Conservation (phyloP, 2,329 filamentous ascomycete species). For the Apiospora hydei region DNA sequence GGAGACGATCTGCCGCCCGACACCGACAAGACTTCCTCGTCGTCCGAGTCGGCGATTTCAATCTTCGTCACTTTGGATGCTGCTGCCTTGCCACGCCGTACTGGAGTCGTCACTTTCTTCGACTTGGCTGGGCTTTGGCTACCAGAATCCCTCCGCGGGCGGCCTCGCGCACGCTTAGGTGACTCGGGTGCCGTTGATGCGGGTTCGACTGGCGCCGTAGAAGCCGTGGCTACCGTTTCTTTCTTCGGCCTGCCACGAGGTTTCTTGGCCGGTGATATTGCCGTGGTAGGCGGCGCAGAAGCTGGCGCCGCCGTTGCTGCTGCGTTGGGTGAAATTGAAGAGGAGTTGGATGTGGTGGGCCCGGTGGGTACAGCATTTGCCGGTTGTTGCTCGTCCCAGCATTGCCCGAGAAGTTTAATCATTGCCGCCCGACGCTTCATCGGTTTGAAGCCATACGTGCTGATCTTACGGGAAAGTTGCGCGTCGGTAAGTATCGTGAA, state of each 20-base stretch:
- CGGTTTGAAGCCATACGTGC: conserved; percentile 74
- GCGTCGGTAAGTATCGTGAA: conserved; percentile 68
- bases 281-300: neutral
- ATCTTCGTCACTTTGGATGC: conserved; percentile 46
- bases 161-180: conserved; percentile 44
- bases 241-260: conserved; percentile 31
- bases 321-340: neutral
- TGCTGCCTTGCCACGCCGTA: conserved; percentile 30
- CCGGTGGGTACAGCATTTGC: neutral
- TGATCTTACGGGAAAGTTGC: conserved; percentile 68
- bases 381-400: conserved; percentile 69
- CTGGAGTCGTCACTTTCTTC: conserved; percentile 13
- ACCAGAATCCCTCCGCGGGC: conserved; percentile 48
- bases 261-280: neutral
- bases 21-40: conserved; percentile 40
- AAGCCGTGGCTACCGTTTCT: conserved; percentile 24
- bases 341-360: neutral
- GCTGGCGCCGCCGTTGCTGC: neutral
- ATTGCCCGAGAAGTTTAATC: conserved; percentile 73
- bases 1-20: conserved; percentile 46
- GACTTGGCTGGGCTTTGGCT: conserved; percentile 27
- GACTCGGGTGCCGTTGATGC: neutral
- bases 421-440: conserved; percentile 72
- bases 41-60: conserved; percentile 63
- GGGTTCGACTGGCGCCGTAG: neutral